phyloP scores from a whole-genome alignment of 2,329 filamentous ascomycete species.

The Neonectria punicea region DNA sequence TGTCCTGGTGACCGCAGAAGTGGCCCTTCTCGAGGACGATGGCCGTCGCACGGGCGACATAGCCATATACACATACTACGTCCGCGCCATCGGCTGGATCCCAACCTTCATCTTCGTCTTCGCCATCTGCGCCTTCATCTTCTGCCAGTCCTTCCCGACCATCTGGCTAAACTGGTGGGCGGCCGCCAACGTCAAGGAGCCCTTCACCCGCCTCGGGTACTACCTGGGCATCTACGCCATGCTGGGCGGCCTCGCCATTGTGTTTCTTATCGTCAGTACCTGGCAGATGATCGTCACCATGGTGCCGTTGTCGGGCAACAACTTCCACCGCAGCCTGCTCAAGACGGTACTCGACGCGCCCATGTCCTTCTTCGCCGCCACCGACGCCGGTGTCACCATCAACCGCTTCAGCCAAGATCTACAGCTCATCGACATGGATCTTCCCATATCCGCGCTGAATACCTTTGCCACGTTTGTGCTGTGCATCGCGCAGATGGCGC shows the following conservation, averaged over 20 bases:
- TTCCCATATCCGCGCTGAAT: slow-evolving; percentile 43
- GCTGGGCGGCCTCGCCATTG: slow-evolving; percentile 30
- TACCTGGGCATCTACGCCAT: slow-evolving; percentile 39
- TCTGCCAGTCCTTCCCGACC: slow-evolving; percentile 42
- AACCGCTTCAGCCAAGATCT: slow-evolving; percentile 55
- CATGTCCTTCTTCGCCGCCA: slow-evolving; percentile 48
- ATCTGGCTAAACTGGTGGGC: slow-evolving; percentile 44
- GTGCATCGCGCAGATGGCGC: slow-evolving; percentile 36
- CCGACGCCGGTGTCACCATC: slow-evolving; percentile 48
- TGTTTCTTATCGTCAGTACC: slow-evolving; percentile 33
- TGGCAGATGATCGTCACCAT: slow-evolving; percentile 44
- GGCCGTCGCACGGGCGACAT: slow-evolving; percentile 33
- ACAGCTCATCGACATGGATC: slow-evolving; percentile 50
- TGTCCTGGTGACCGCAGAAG: slow-evolving; percentile 1
- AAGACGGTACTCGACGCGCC: slow-evolving; percentile 43
- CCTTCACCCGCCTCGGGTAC: slow-evolving; percentile 33
- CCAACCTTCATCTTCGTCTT: slow-evolving; percentile 33
- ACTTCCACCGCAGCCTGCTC: slow-evolving; percentile 35
- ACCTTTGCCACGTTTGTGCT: slow-evolving; percentile 34
- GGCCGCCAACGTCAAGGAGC: slow-evolving; percentile 30
- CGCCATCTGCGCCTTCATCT: slow-evolving; percentile 38
- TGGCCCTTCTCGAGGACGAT: slow-evolving; percentile 13
- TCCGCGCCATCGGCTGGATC: slow-evolving; percentile 41
- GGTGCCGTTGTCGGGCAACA: slow-evolving; percentile 36
- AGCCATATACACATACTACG: slow-evolving; percentile 42